Conservation (phyloP, 371 early-diverging fungal genomes). For the Capniomyces stellatus region DNA sequence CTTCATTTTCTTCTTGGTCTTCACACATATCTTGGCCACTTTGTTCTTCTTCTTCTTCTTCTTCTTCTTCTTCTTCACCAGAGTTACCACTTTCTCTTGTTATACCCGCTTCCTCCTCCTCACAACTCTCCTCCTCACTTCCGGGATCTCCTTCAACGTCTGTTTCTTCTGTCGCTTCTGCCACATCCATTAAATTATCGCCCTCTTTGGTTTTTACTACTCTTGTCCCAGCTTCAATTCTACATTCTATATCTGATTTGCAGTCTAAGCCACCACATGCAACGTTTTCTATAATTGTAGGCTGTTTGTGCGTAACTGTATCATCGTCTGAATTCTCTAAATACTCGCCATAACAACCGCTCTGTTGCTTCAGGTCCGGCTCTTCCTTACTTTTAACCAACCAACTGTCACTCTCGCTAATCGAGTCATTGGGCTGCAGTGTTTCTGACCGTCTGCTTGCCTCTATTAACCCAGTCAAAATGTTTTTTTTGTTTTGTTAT, state of each 20-base stretch:
- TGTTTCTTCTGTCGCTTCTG: not conserved
- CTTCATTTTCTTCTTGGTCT: not conserved
- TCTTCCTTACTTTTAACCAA: too few relatives aligned
- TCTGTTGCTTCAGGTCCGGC: too few relatives aligned
- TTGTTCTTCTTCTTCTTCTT: not conserved
- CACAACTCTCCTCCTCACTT: not conserved
- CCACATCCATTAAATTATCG: not conserved
- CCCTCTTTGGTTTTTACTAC: not conserved
- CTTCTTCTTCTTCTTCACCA: not conserved
- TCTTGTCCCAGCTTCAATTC: not conserved
- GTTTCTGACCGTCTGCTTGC: too few relatives aligned
- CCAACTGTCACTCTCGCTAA: too few relatives aligned
- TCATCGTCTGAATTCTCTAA: too few relatives aligned
- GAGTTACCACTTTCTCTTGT: not conserved
- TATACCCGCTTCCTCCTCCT: not conserved
- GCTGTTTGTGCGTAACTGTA: too few relatives aligned
- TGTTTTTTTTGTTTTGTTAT: too few relatives aligned
- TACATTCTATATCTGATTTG: not conserved
- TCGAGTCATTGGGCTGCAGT: too few relatives aligned
- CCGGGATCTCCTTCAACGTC: not conserved
- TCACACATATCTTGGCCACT: slow-evolving; percentile 1
- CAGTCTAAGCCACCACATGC: not conserved
- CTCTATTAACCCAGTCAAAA: too few relatives aligned
- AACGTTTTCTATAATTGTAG: not conserved
- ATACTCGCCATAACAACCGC: too few relatives aligned